Base-by-base conservation (phyloP, 768 basidiomycete species). In the Rhizopogon sp. region DNA sequence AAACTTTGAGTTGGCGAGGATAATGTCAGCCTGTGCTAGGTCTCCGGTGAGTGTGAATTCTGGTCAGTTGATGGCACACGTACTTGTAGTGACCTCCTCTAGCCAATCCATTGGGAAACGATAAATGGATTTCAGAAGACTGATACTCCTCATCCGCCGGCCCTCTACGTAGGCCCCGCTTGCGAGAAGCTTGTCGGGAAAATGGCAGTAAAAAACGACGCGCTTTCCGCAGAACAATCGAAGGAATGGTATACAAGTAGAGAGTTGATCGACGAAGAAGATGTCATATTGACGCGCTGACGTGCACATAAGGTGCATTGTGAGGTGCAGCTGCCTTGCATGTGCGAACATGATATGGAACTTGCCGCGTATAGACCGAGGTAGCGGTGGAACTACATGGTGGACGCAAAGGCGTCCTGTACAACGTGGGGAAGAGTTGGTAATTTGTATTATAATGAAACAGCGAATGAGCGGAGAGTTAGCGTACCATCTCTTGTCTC, bases 131-230 rank as follows among this genome's bases (percentile, higher is more conserved):
- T 93, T 93, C 61, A 96, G 61, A 3, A 86, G 35, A 17, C 80
- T 67, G 0, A 71, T 70, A 3, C 71, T 73, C 49, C 66, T 75
- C 62, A 67, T 77, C 39, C 66, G 68, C 52, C 73, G 69, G 11
- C 81, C 85, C 51, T 87, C 83, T 0, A 84, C 77, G 63, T 79
- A 69, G 4, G 71, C 83, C 0, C 89, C 89, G 58, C 83, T 81
- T 6, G 88, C 83, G 28, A 98, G 79, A 1, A 98, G 76, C 69
- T 96, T 96, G 72, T 99, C 96, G 0, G 96, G 97, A 61, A 99
- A 98, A 68, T 98, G 97, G 61, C 93, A 96, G 68, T 99, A 98
- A 71, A 98, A 98, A 17, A 98, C 87, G 31, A 96, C 90, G 2
- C 92, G 84, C n/a, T 82, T 90, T 20, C 76, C 76, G 2, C 77